Percentiles rank a stretch among this genome's conserved stretches.
Conservation (phyloP, 2,329 filamentous ascomycete species). For the Ascochyta lentis region DNA sequence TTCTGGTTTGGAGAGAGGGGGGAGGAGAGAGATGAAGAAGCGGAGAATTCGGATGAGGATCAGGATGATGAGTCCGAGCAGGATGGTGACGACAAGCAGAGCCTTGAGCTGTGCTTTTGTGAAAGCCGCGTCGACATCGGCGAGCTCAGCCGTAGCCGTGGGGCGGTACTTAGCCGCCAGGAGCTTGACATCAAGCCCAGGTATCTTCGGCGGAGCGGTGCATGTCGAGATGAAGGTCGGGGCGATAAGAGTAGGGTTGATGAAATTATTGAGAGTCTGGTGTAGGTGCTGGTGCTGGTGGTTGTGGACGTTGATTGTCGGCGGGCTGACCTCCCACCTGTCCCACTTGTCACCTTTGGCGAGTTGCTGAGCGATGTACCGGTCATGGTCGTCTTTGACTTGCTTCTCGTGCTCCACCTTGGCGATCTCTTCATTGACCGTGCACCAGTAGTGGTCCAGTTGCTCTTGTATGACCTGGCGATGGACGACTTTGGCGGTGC, state of each 20-base stretch:
- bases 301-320: not conserved
- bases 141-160: not conserved
- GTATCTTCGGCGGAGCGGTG: not conserved
- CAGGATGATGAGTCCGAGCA: not conserved
- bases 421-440: not conserved
- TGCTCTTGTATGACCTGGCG: not conserved
- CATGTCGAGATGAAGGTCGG: not conserved
- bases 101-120: not conserved
- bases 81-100: not conserved
- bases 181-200: not conserved
- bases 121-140: not conserved
- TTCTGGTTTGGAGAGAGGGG: too few relatives aligned
- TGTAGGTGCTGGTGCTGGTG: not conserved
- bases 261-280: not conserved
- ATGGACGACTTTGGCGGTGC: not conserved
- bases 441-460: not conserved
- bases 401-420: constrained; percentile 1
- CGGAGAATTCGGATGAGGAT: not conserved
- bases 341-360: constrained; percentile 12
- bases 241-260: not conserved
- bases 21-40: too few relatives aligned
- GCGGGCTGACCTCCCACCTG: constrained; percentile 5
- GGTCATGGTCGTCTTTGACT: not conserved
- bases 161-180: not conserved
- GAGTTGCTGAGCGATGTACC: not conserved